These are phyloP conservation scores for Eurotiales sp. DNA, from an alignment of 2,329 filamentous ascomycete species.

Conservation along the genomic window DNA sequence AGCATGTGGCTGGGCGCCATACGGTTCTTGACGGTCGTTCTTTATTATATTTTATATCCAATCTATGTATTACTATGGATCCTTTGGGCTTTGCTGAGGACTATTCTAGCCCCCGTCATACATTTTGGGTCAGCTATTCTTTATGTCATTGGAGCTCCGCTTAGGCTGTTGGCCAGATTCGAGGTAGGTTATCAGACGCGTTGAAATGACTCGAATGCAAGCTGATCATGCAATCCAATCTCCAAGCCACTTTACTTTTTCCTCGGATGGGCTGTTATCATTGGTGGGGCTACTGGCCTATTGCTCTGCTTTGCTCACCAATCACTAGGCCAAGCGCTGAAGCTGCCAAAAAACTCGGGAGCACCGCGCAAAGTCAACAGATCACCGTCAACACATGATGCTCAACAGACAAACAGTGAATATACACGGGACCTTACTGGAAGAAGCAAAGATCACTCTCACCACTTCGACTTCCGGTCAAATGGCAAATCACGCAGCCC, in stretches of 20 bases:
- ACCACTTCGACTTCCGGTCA: background rate
- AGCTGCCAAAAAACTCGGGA: slow-evolving; percentile 1
- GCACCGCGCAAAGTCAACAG: slow-evolving; percentile 30
- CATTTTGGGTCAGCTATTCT: slow-evolving; percentile 44
- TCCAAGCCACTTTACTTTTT: slow-evolving; percentile 48
- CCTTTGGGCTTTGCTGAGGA: slow-evolving; percentile 23
- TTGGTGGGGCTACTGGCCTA: slow-evolving; percentile 63
- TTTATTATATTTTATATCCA: slow-evolving; percentile 36
- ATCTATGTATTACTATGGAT: slow-evolving; percentile 37
- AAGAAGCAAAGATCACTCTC: background rate
- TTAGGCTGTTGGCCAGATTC: slow-evolving; percentile 50
- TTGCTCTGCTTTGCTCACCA: slow-evolving; percentile 56
- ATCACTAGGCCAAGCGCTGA: slow-evolving; percentile 48
- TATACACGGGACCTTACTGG: background rate
- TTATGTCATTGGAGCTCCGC: slow-evolving; percentile 44
- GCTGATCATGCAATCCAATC: slow-evolving; percentile 10
- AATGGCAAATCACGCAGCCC: background rate
- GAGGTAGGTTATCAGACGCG: slow-evolving; percentile 33
- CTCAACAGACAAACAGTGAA: background rate
- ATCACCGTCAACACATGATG: background rate
- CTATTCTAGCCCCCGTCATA: slow-evolving; percentile 43
- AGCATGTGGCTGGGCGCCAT: slow-evolving; percentile 35
- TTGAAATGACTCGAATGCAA: background rate
- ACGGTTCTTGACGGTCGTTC: slow-evolving; percentile 20
- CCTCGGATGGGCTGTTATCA: slow-evolving; percentile 62